Base-by-base conservation (phyloP, 345 rosid genomes). In the Arabis alpina region DNA sequence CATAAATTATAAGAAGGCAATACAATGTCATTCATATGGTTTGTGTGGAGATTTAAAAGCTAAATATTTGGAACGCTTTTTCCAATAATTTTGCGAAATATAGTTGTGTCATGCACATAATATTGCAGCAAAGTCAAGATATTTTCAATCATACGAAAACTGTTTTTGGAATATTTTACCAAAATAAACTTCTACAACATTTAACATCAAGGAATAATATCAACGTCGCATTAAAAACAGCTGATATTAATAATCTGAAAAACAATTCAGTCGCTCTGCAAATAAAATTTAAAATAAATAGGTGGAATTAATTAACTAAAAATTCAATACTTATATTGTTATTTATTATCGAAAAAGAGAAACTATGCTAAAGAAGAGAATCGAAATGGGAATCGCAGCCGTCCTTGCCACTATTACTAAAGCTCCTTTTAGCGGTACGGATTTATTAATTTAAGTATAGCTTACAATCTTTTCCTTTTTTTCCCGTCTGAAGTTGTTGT, bases 351-450 rank as follows among this genome's bases (percentile, higher is more conserved):
- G 57, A 42, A 27, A 49, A 39, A 16, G 40, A 60, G 30, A 50
- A 52, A 37, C 11, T 50, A 28, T 57, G 76, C 15, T 68, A 6
- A 56, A 72, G 49, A 50, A 39, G 48, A 58, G 54, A 75, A 71
- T 71, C 71, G 7, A 49, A 23, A 54, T 59, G n/a, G 16, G 71
- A 60, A 71, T 71, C 74, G 59, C 16, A 75, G 77, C 79, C 78
- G 80, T 71, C 77, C 11, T 57, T 61, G 16, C 75, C 70, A 48
- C 68, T 57, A 10, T 41, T 42, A 43, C 56, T n/a, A 52, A 56
- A 48, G 16, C 4, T 34, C 40, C 12, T 40, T 69, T 71, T 55
- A 64, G 57, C 41, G n/a, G 79, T 64, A 76, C 75, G 55, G 61
- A 69, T 47, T 30, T 36, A 51, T 52, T 59, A 39, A 43, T 66